Conservation (phyloP, 2,329 filamentous ascomycete genomes). For the Venturia asperata region DNA sequence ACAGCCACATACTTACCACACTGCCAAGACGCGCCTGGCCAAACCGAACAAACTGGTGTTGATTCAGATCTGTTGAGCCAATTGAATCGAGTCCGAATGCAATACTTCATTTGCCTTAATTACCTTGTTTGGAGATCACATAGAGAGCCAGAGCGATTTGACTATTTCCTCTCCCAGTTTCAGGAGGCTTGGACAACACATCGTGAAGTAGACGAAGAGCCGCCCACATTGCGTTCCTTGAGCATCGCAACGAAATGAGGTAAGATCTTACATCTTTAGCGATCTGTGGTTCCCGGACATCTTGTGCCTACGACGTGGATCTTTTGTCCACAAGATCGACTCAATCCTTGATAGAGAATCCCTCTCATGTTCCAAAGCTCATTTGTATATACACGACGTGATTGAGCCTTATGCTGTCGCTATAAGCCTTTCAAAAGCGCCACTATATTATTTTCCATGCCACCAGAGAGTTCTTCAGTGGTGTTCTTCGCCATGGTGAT, state of each 20-base stretch:
- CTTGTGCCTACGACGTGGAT: not conserved
- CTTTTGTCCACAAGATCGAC: not conserved
- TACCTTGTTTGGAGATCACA: not conserved
- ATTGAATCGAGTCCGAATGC: not conserved
- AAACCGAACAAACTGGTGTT: too few species aligned
- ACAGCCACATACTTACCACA: not conserved
- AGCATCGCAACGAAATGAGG: too few species aligned
- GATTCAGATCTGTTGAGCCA: too few species aligned
- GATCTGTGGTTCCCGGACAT: too few species aligned
- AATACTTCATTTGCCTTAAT: not conserved
- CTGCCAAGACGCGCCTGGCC: too few species aligned
- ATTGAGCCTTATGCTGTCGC: slow-evolving; percentile 3
- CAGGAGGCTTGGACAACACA: not conserved
- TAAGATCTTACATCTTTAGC: too few species aligned
- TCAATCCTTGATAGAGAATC: not conserved
- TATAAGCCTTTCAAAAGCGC: not conserved
- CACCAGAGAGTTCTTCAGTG: not conserved
- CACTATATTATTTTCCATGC: not conserved
- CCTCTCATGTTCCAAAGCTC: not conserved
- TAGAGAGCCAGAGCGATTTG: not conserved
- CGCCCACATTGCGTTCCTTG: not conserved
- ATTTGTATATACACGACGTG: not conserved
- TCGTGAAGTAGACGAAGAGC: not conserved
- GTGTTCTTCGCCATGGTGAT: slow-evolving; percentile 14
- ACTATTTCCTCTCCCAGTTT: not conserved